Base-by-base conservation (phyloP, 2,329 filamentous ascomycete genomes). In the Stenocarpella maydis region DNA sequence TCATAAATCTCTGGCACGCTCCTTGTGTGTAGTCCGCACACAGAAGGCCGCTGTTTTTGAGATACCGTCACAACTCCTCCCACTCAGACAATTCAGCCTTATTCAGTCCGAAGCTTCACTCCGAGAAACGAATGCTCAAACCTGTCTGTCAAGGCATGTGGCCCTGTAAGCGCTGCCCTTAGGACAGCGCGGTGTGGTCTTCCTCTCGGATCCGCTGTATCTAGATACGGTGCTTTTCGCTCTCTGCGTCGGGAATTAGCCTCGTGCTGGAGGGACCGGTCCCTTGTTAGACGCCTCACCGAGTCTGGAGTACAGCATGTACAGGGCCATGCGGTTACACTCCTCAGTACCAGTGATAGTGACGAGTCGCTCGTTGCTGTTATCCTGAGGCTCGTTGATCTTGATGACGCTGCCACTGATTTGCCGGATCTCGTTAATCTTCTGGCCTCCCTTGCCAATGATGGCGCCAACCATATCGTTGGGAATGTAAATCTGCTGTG, bases 391-490 rank as follows among this genome's bases (percentile, higher is more conserved):
- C 80, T 99, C 96, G 79, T 99, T 98, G 86, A 99, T 99, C 86
- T 99, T 99, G 81, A 99, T 98, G 55, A 99, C 95, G 82, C 95
- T 98, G 75, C 95, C 96, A 80, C 93, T 97, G 76, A 99, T 90
- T 80, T 98, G 94, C 75, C 96, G 91, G 74, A 99, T 99, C 82
- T 99, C 96, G 79, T 99, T 99, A 86, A 99, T 99, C 88, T 99
- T 99, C 68, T 94, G 93, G 73, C 96, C 96, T 72, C 96, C 96
- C 84, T 99, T 99, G 77, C 96, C 96, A 76, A 99, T 99, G 76
- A 99, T 99, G 68, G 96, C 96, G 72, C 96, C 96, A 66, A 99
- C 96, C 96, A 99, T 98, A 78, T 99, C 96, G 79, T 99, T 99
- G 69, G 96, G 96, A 76, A 99, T 99, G 83, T 92, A 99, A 74